Percentiles rank a stretch among this genome's conserved stretches.
These are phyloP conservation scores for Erucastrum elatum DNA, from an alignment of 345 rosid genomes.

Conservation along the genomic window DNA sequence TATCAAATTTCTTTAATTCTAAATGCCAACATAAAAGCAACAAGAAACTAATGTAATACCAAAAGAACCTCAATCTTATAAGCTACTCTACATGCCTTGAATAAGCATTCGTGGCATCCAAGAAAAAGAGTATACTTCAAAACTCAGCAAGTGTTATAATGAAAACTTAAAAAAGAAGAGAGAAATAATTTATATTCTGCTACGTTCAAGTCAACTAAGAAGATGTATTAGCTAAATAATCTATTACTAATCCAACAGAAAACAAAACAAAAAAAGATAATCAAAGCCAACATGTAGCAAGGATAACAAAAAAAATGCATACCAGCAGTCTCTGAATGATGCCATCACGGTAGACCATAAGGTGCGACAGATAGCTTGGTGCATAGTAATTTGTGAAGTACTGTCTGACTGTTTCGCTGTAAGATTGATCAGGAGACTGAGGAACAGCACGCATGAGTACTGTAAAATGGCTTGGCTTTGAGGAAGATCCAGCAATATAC, in stretches of 20 bases:
- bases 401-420: conserved; percentile 61
- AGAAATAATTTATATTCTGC: no score
- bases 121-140: neutral
- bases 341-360: conserved; percentile 70
- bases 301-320: conserved; percentile 26
- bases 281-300: conserved; percentile 8
- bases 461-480: conserved; percentile 77
- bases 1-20: neutral
- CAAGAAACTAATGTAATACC: conserved; percentile 5
- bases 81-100: neutral
- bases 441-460: conserved; percentile 90
- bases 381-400: conserved; percentile 72
- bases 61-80: neutral
- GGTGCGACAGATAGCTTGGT: conserved; percentile 78
- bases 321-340: conserved; percentile 76
- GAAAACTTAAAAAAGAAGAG: neutral
- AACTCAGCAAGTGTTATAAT: neutral
- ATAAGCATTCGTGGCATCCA: neutral
- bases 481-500: conserved; percentile 53
- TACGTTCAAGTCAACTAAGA: neutral
- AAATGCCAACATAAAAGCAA: conserved; percentile 8
- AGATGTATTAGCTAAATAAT: neutral
- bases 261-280: conserved; percentile 12
- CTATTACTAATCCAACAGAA: neutral
- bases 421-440: conserved; percentile 58